Base-by-base conservation (phyloP, 768 basidiomycete genomes). In the Tephrocybe sp. region DNA sequence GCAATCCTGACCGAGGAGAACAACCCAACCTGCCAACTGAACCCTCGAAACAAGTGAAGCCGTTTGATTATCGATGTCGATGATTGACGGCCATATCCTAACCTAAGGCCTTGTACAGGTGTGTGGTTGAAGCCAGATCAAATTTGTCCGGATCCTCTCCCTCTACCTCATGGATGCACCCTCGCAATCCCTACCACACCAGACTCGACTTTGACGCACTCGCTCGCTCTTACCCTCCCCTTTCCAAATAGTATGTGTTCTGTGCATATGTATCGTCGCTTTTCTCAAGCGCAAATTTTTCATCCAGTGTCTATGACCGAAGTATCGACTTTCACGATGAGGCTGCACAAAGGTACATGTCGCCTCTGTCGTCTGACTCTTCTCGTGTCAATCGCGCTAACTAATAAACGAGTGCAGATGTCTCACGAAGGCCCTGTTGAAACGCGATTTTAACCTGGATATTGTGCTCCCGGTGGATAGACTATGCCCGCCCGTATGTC, bases 401-500 rank as follows among this genome's bases (percentile, higher is more conserved):
- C n/a, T n/a, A n/a, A n/a, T n/a, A n/a, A n/a, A n/a, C n/a, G n/a
- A n/a, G n/a, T 39, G 45, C 58, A 92, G 94, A 60, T 74, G 80
- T 37, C 70, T 97, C 56, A 95, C 94, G 2, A 75, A 86, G 57
- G 88, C 88, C 0, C 72, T 97, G 19, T 74, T 95, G 24, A 69
- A 75, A 53, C 75, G 83, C 23, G 91, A 94, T 67, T 95, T 93
- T 61, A 66, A 72, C 1, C 59, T 95, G 27, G 68, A 69, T 25
- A 57, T 94, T 0, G 57, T 69, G 3, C 66, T 97, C 11, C 88
- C 88, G 1, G 62, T 72, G 2, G 78, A 91, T 65, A 72, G 94
- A 47, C 69, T 97, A 5, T 95, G 94, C 65, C 94, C 94, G 25
- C 88, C 94, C 0, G 93, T 95, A 61, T 50, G 82, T 64, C 5